Conservation (phyloP, 1,139 yeast species). For the Starmera stellimalicola region DNA sequence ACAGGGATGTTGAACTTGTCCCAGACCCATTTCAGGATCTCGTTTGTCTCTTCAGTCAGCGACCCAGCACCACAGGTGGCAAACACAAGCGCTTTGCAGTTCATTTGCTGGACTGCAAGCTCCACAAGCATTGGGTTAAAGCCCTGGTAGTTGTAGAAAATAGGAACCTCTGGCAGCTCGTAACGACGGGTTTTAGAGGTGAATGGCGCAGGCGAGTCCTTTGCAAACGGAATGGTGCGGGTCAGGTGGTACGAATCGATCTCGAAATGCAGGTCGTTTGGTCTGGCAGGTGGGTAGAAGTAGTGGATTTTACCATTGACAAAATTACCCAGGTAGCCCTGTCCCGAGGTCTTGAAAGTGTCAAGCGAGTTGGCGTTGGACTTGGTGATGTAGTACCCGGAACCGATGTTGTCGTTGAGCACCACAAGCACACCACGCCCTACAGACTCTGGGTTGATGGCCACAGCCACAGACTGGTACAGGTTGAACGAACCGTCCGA, state of each 20-base stretch:
- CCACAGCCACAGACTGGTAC: conserved; percentile 60
- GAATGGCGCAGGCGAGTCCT: conserved; percentile 14
- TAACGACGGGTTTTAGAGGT: conserved; percentile 16
- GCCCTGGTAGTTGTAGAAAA: conserved; percentile 47
- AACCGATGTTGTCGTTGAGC: conserved; percentile 56
- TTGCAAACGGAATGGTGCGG: conserved; percentile 3
- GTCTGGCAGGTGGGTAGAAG: conserved; percentile 54
- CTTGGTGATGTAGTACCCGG: conserved; percentile 63
- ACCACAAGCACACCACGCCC: conserved; percentile 58
- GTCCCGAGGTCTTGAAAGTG: conserved; percentile 59
- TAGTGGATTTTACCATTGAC: conserved; percentile 58
- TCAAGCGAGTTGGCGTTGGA: conserved; percentile 62
- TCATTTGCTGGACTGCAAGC: conserved; percentile 32
- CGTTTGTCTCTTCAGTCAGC: conserved; percentile 41
- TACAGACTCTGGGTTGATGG: conserved; percentile 38
- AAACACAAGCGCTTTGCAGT: conserved; percentile 44
- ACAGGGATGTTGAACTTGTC: conserved; percentile 37
- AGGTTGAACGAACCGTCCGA: conserved; percentile 69
- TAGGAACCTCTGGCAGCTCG: conserved; percentile 33
- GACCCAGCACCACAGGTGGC: conserved; percentile 74
- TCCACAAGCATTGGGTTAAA: conserved; percentile 39
- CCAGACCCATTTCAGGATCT: conserved; percentile 28
- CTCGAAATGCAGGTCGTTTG: conserved; percentile 37
- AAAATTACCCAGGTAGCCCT: conserved; percentile 62
- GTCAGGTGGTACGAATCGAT: conserved; percentile 17